Conservation (phyloP, 148 eudicot species). For the Nepenthes mirabilis region DNA sequence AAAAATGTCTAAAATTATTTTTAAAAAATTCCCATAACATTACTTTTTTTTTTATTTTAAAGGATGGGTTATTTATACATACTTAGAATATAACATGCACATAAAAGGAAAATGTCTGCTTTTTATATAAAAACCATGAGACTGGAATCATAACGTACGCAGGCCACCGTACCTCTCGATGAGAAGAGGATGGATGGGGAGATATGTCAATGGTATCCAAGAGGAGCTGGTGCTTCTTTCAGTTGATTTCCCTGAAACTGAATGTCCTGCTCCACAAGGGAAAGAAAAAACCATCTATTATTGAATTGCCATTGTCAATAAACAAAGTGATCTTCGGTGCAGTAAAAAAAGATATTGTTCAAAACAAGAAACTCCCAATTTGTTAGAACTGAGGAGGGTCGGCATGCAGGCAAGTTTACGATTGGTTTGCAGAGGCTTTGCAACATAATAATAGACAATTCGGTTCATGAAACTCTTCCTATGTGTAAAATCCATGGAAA, state of each 20-base stretch:
- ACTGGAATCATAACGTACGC: too few species aligned
- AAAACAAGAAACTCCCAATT: neutral
- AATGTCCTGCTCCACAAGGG: conserved; percentile 45
- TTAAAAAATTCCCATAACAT: too few species aligned
- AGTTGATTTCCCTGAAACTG: conserved; percentile 63
- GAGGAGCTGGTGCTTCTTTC: conserved; percentile 67
- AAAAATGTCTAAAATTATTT: too few species aligned
- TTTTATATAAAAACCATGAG: too few species aligned
- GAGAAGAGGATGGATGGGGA: too few species aligned
- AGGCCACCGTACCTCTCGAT: too few species aligned
- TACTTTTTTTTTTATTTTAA: too few species aligned
- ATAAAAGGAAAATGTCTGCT: too few species aligned
- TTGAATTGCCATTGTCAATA: neutral
- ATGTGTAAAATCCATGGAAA: too few species aligned
- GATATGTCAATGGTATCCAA: conserved; percentile 48
- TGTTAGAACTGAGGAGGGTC: neutral
- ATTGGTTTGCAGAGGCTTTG: neutral
- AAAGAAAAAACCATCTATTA: neutral
- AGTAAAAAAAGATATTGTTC: neutral
- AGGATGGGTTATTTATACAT: too few species aligned
- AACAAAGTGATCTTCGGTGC: neutral
- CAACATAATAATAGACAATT: neutral
- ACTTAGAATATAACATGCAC: too few species aligned
- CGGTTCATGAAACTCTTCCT: too few species aligned
- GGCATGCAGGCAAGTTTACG: neutral